Conservation (phyloP, 495 filamentous ascomycete species). For the Penicillium crystallinum region DNA sequence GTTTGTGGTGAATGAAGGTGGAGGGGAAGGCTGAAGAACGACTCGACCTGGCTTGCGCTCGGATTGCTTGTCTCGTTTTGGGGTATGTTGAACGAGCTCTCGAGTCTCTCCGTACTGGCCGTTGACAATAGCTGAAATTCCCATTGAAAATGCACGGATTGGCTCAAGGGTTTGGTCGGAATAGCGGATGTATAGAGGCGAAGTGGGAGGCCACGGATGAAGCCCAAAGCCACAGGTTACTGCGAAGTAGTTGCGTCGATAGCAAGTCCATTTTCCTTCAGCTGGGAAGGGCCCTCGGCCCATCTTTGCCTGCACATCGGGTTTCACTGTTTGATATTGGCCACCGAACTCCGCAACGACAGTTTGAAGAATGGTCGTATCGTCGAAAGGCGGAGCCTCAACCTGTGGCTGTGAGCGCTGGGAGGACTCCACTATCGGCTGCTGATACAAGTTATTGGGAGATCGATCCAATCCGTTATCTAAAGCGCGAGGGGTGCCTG, state of each 20-base stretch:
- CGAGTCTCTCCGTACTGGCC: conserved; percentile 70
- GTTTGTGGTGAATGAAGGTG: conserved; percentile 37
- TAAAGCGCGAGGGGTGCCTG: conserved; percentile 30
- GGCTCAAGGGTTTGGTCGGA: conserved; percentile 50
- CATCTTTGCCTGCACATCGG: conserved; percentile 78
- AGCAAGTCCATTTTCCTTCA: conserved; percentile 92
- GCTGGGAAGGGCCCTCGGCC: conserved; percentile 89
- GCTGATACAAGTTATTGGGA: conserved; percentile 28
- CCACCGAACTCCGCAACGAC: conserved; percentile 49
- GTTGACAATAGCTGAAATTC: conserved; percentile 80
- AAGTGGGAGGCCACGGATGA: conserved; percentile 40
- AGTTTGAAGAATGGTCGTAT: conserved; percentile 52
- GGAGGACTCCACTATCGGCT: conserved; percentile 26
- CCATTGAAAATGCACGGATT: conserved; percentile 70
- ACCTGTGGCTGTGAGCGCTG: conserved; percentile 29
- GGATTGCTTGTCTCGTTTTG: conserved; percentile 90
- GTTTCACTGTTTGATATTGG: conserved; percentile 51
- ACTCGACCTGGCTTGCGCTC: conserved; percentile 71
- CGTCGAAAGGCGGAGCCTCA: conserved; percentile 51
- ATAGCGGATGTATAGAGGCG: conserved; percentile 42
- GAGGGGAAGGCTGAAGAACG: conserved; percentile 60
- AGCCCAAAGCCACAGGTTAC: conserved; percentile 79
- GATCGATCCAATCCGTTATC: conserved; percentile 33
- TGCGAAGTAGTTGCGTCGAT: conserved; percentile 90
- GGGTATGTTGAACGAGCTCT: conserved; percentile 90